A percentile compares a stretch with the other conserved stretches of the same genome.
These are phyloP conservation scores for Psophocarpus tetragonolobus DNA, from an alignment of 306 rosid species.

Conservation along the genomic window DNA sequence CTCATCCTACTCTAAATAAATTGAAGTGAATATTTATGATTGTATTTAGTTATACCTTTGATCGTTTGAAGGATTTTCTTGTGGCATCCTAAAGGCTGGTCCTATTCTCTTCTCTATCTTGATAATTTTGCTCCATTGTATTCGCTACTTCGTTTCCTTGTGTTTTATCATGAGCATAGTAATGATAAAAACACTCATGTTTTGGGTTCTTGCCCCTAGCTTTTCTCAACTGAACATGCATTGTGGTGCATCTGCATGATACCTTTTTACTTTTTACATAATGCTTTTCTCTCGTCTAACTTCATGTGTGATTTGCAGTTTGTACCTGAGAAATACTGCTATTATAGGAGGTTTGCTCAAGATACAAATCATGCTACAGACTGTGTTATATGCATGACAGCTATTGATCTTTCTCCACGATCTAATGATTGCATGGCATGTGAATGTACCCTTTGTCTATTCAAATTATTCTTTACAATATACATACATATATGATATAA, in stretches of 20 bases:
- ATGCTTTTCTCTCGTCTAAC: slow-evolving; percentile 15
- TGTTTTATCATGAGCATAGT: not conserved
- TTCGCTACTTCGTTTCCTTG: not conserved
- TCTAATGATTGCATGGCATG: slow-evolving; percentile 90
- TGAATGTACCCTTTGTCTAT: slow-evolving; percentile 15
- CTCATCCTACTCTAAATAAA: not conserved
- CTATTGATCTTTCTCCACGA: slow-evolving; percentile 63
- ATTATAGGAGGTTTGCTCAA: slow-evolving; percentile 72
- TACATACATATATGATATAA: no score
- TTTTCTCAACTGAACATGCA: not conserved
- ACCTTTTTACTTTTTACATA: not conserved
- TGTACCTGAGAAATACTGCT: slow-evolving; percentile 95
- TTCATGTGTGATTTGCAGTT: slow-evolving; percentile 56
- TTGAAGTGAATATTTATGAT: not conserved
- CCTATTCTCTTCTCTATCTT: not conserved
- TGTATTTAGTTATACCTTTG: not conserved
- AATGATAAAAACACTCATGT: not conserved
- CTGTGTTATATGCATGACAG: slow-evolving; percentile 97
- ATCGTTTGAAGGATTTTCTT: not conserved
- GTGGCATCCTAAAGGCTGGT: not conserved
- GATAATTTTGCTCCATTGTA: not conserved
- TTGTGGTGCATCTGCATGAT: not conserved
- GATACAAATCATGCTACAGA: slow-evolving; percentile 63
- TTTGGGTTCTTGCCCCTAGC: slow-evolving; percentile 4
- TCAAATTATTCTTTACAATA: slow-evolving; percentile 22